Conservation (phyloP, 169 alveolate genomes). For the Plasmodium malariae region DNA sequence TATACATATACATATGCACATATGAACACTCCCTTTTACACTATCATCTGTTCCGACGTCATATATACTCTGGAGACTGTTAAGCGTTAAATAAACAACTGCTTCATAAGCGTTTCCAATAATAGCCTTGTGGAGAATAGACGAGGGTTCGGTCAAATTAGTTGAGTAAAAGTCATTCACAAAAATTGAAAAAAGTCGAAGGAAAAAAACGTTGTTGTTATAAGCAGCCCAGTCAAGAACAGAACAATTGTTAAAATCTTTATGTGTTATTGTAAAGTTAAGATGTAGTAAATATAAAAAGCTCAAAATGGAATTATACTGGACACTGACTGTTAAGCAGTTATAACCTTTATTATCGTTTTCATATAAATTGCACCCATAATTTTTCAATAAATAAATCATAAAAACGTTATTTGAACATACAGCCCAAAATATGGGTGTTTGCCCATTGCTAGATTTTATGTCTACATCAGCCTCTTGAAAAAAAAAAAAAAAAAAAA, state of each 20-base stretch:
- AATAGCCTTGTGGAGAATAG: constrained; percentile 46
- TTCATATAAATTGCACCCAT: constrained; percentile 43
- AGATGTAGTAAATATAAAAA: constrained; percentile 57
- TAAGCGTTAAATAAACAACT: constrained; percentile 24
- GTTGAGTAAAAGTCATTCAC: constrained; percentile 17
- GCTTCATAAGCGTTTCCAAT: constrained; percentile 74
- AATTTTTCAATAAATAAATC: constrained; percentile 46
- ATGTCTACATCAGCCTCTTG: constrained; percentile 43
- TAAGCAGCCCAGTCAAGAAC: constrained; percentile 65
- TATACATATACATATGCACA: neutral
- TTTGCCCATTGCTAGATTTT: constrained; percentile 25
- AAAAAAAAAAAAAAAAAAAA: constrained; percentile 5
- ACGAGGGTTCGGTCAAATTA: constrained; percentile 18
- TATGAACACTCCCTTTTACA: constrained; percentile 3
- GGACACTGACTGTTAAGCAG: constrained; percentile 58
- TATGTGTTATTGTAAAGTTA: constrained; percentile 21
- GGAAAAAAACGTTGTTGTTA: constrained; percentile 58
- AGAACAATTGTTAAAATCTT: constrained; percentile 42
- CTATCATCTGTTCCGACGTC: constrained; percentile 57
- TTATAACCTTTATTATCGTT: constrained; percentile 59
- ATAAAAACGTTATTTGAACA: constrained; percentile 40
- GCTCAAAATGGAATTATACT: constrained; percentile 21
- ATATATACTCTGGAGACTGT: constrained; percentile 26
- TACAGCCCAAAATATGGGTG: constrained; percentile 75
- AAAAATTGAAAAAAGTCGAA: constrained; percentile 54